phyloP scores from a whole-genome alignment of 768 basidiomycete species.

The Boletus edulis region DNA sequence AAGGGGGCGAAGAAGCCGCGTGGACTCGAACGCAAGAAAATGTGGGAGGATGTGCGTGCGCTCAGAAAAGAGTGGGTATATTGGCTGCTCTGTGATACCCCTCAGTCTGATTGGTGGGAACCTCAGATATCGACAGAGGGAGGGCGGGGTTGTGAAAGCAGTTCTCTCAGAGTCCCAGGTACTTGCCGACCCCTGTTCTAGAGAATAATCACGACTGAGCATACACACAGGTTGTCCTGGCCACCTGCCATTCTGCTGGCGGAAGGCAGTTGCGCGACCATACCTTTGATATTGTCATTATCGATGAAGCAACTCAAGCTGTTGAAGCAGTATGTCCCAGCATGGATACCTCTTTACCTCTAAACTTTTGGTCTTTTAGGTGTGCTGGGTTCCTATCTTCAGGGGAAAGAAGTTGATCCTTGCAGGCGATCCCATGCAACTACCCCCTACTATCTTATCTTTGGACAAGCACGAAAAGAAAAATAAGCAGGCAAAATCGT shows the following conservation, averaged over 20 bases:
- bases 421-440: slow-evolving; percentile 94
- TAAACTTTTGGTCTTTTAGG: slow-evolving; percentile 4
- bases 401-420: slow-evolving; percentile 88
- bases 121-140: slow-evolving; percentile 80
- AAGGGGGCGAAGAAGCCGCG: slow-evolving; percentile 68
- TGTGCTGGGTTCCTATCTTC: slow-evolving; percentile 93
- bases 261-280: slow-evolving; percentile 74
- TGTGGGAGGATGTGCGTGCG: slow-evolving; percentile 85
- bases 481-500: slow-evolving; percentile 1
- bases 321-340: slow-evolving; percentile 75
- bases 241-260: slow-evolving; percentile 94
- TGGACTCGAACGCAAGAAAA: slow-evolving; percentile 71
- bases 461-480: slow-evolving; percentile 43
- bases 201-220: background rate
- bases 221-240: slow-evolving; percentile 65
- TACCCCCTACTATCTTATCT: slow-evolving; percentile 90
- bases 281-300: slow-evolving; percentile 89
- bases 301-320: slow-evolving; percentile 98
- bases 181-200: background rate
- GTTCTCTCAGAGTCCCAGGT: slow-evolving; percentile 82
- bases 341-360: background rate
- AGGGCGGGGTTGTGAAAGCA: slow-evolving; percentile 77
- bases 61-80: slow-evolving; percentile 81
- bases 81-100: background rate
- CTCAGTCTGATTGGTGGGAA: background rate